Evolutionary conservation across 257 asterid species (phyloP).

Genomic region (Ocimum tenuiflorum): DNA sequence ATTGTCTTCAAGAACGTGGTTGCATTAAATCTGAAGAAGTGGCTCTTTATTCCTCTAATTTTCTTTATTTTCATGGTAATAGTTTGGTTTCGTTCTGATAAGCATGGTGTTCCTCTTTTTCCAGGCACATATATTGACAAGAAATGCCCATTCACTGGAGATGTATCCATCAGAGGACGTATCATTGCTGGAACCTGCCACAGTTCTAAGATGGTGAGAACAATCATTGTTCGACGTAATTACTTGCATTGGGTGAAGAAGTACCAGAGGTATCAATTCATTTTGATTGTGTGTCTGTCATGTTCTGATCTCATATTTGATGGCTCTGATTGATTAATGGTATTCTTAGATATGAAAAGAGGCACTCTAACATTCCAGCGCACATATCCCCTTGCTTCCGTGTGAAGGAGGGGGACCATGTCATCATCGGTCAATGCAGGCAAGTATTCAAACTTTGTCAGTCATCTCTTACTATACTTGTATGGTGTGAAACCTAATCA

Average conservation of each 20-base stretch:
- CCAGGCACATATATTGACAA: no score
- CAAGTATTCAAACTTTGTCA: not conserved
- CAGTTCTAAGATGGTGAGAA: constrained; percentile 42
- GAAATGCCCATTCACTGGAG: constrained; percentile 30
- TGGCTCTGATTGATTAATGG: not conserved
- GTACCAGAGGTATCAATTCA: not conserved
- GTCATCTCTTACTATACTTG: not conserved
- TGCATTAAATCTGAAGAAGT: no score
- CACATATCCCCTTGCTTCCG: no score
- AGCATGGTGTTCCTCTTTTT: not conserved
- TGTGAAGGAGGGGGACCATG: no score
- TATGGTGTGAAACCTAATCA: not conserved
- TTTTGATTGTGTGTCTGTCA: not conserved
- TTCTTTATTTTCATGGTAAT: not conserved
- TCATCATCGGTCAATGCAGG: constrained; percentile 49
- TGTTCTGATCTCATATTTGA: not conserved
- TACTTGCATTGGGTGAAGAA: constrained; percentile 41
- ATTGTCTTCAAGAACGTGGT: not conserved
- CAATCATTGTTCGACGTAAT: constrained; percentile 38
- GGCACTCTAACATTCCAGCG: no score
- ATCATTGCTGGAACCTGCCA: constrained; percentile 35
- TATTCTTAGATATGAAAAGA: not conserved
- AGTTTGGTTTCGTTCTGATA: not conserved
- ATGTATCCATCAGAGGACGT: constrained; percentile 26
- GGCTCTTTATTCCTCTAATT: no score